These are phyloP conservation scores for Elsinoe australis DNA, from an alignment of 2,329 filamentous ascomycete genomes.

Conservation along the genomic window DNA sequence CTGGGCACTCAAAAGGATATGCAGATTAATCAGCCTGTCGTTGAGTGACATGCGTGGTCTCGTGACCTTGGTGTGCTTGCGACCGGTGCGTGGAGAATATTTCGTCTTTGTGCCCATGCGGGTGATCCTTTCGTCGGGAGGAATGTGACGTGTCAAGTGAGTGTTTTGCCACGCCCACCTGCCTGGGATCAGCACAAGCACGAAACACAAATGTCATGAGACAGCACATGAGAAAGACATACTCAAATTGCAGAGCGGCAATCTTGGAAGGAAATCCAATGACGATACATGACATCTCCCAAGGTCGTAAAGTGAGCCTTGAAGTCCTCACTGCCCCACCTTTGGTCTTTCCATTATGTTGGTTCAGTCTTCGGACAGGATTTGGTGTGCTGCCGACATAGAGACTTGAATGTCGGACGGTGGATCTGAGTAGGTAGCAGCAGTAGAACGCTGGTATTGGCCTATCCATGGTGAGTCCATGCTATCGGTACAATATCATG, in stretches of 20 bases:
- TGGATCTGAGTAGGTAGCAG: constrained; percentile 86
- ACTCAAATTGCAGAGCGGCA: constrained; percentile 91
- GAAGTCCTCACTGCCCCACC: constrained; percentile 77
- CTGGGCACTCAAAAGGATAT: constrained; percentile 67
- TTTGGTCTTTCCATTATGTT: constrained; percentile 79
- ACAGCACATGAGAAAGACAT: constrained; percentile 32
- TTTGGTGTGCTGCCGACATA: constrained; percentile 93
- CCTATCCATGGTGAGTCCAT: constrained; percentile 34
- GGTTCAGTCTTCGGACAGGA: constrained; percentile 71
- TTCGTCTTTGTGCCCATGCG: constrained; percentile 34
- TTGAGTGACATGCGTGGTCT: constrained; percentile 54
- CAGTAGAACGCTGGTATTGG: constrained; percentile 83
- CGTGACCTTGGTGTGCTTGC: constrained; percentile 42
- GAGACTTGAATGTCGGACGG: constrained; percentile 59
- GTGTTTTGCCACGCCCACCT: constrained; percentile 91
- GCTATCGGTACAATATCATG: neutral
- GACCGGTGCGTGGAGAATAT: constrained; percentile 34
- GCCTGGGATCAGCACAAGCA: too few species aligned
- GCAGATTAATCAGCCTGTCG: constrained; percentile 69
- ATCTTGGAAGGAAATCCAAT: constrained; percentile 82
- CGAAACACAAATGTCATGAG: too few species aligned
- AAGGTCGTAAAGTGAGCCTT: constrained; percentile 61
- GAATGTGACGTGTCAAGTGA: constrained; percentile 71
- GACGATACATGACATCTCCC: constrained; percentile 83
- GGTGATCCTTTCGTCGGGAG: constrained; percentile 53